Evolutionary conservation across 179 eudicot genomes (phyloP).

Genomic region (Pouteria campechiana): DNA sequence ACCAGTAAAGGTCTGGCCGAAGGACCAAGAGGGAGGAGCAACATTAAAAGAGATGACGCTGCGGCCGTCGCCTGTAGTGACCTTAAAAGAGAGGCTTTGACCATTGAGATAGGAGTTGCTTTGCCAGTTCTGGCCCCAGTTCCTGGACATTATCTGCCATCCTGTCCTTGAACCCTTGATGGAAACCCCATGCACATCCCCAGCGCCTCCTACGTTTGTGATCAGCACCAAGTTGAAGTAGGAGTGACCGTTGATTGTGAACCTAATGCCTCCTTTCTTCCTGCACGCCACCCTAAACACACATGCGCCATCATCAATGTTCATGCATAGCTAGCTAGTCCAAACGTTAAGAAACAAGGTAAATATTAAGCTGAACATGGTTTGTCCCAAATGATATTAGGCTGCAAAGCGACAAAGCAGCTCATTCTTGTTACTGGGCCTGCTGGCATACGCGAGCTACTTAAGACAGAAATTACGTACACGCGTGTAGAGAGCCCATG

Average conservation of each 20-base stretch:
- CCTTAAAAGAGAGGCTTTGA: slow-evolving; percentile 37
- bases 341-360: too few relatives aligned
- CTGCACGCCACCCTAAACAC: slow-evolving; percentile 47
- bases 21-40: slow-evolving; percentile 32
- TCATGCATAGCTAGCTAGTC: too few relatives aligned
- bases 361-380: neutral
- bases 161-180: slow-evolving; percentile 42
- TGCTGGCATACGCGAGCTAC: too few relatives aligned
- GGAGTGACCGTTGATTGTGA: slow-evolving; percentile 44
- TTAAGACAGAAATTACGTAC: too few relatives aligned
- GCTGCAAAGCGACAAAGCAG: too few relatives aligned
- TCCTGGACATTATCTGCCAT: slow-evolving; percentile 46
- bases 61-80: slow-evolving; percentile 33
- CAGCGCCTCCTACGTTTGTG: slow-evolving; percentile 48
- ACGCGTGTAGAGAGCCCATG: too few relatives aligned
- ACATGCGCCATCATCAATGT: too few relatives aligned
- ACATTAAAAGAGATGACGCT: slow-evolving; percentile 31
- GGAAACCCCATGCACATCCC: slow-evolving; percentile 30
- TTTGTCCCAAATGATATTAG: neutral
- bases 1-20: slow-evolving; percentile 45
- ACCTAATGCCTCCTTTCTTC: slow-evolving; percentile 42
- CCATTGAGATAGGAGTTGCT: slow-evolving; percentile 38
- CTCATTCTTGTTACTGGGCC: too few relatives aligned
- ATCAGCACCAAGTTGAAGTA: slow-evolving; percentile 49
- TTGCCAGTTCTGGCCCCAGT: slow-evolving; percentile 63